phyloP scores from a whole-genome alignment of 1,139 yeast genomes.

The Pichia sp. region DNA sequence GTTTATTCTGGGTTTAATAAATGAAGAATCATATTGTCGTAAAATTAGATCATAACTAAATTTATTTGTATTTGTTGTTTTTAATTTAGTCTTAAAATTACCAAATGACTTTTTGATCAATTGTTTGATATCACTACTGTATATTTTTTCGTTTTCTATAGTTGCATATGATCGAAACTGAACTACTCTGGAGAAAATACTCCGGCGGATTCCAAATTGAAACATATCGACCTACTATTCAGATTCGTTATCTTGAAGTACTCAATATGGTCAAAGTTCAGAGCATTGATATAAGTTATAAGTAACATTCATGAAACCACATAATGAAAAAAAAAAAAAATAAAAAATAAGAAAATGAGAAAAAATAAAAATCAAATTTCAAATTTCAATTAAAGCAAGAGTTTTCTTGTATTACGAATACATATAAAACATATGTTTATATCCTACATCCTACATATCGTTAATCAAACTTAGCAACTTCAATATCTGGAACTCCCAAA shows the following conservation, averaged over 20 bases:
- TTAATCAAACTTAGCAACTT: slow-evolving; percentile 13
- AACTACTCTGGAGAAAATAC: not conserved
- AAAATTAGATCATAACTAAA: slow-evolving; percentile 13
- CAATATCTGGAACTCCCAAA: slow-evolving; percentile 14
- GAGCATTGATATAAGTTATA: too few relatives aligned
- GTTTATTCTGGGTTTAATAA: slow-evolving; percentile 10
- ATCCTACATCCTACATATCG: too few relatives aligned
- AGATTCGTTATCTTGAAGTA: too few relatives aligned
- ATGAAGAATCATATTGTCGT: slow-evolving; percentile 8
- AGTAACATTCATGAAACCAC: too few relatives aligned
- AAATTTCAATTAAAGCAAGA: too few relatives aligned
- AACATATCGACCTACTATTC: not conserved
- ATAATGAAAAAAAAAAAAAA: too few relatives aligned
- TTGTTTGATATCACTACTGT: slow-evolving; percentile 10
- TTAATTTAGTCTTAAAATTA: slow-evolving; percentile 12
- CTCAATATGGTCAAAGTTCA: too few relatives aligned
- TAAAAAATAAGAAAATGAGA: too few relatives aligned
- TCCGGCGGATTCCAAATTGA: not conserved
- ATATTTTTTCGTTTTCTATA: not conserved
- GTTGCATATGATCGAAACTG: slow-evolving; percentile 8
- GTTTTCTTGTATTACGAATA: too few relatives aligned
- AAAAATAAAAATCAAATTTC: too few relatives aligned
- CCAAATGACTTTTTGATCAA: slow-evolving; percentile 12
- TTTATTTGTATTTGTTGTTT: not conserved
- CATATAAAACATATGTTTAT: too few relatives aligned